phyloP scores from a whole-genome alignment of 768 basidiomycete species.

The Arthromyces matolae region DNA sequence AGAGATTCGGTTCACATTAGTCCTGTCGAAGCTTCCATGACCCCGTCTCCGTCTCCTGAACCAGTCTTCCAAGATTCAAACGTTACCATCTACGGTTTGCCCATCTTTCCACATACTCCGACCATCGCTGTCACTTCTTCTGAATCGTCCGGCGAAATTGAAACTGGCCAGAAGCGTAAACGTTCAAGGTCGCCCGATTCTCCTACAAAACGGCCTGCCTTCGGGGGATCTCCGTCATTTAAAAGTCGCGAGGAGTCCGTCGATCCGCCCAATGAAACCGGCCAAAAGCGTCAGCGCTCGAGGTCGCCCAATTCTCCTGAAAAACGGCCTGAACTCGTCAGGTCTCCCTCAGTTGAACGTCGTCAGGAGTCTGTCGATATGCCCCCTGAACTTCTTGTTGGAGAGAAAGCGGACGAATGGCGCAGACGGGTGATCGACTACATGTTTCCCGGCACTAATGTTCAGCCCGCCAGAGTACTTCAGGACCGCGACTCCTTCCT shows the following conservation, averaged over 20 bases:
- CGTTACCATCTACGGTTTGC: conserved; percentile 61
- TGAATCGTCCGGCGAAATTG: conserved; percentile 2
- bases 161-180: conserved; percentile 40
- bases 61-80: conserved; percentile 62
- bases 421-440: conserved; percentile 43
- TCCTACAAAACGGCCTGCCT: conserved; percentile 32
- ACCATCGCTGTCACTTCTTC: not conserved
- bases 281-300: conserved; percentile 44
- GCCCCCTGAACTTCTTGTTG: conserved; percentile 38
- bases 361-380: conserved; percentile 10
- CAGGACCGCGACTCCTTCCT: not conserved
- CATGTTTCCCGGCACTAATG: conserved; percentile 58
- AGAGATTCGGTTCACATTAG: conserved; percentile 53
- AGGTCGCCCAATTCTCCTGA: conserved; percentile 33
- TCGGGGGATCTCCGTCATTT: not conserved
- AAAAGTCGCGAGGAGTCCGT: too few species aligned
- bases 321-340: conserved; percentile 25
- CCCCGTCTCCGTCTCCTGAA: conserved; percentile 21
- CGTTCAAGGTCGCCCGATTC: conserved; percentile 35
- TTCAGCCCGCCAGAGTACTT: conserved; percentile 7
- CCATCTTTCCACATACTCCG: conserved; percentile 29
- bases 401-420: conserved; percentile 52
- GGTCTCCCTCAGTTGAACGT: conserved; percentile 21
- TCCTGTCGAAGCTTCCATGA: conserved; percentile 39
- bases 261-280: too few species aligned